Evolutionary conservation across 2,329 filamentous ascomycete genomes (phyloP), one percentile per base, ranked within the genome.

Genomic region (Fusarium veterinarium): DNA sequence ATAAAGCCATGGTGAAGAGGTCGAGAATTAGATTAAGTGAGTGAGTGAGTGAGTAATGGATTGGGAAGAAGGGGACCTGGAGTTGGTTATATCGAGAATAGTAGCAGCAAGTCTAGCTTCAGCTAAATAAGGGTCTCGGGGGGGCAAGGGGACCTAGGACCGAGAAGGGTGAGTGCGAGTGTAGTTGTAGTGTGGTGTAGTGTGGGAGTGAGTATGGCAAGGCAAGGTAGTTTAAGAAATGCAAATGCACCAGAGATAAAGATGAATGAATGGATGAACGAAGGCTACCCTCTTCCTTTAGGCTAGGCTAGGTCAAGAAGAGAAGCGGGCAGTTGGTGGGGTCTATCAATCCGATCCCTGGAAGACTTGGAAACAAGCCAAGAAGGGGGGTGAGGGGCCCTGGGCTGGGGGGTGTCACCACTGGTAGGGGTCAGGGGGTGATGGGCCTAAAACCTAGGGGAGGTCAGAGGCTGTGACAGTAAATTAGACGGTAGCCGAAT

Each of bases 261-360:
- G 64, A 74, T 65, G 64, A 59, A 56, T 58, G 71, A 52, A 49
- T 57, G 53, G 61, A 46, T 46, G 56, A 49, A 44, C 38, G 35
- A 58, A 58, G 46, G 46, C 46, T 23, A 49, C 46, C 45, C 46
- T 49, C 46, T 49, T 33, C 46, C 46, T 49, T 49, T 58, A 44
- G 74, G 63, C 66, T 38, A 31, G 28, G 37, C 49, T 28, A 37
- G 46, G 46, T 49, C 46, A 72, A 72, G 71, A 74, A 71, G 64
- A 74, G 74, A 75, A 75, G 64, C 60, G 56, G 71, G 72, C 70
- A 57, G 70, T 72, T 76, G 72, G 74, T 76, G 74, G 74, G 74
- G 74, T 76, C 74, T 65, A 64, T 75, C 64, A 67, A 75, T 49
- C 20, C 10, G 38, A 55, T 76, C 74, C 72, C 74, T 76, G 72